Base-by-base conservation (phyloP, 2,329 filamentous ascomycete species). In the Sporothrix mexicana region DNA sequence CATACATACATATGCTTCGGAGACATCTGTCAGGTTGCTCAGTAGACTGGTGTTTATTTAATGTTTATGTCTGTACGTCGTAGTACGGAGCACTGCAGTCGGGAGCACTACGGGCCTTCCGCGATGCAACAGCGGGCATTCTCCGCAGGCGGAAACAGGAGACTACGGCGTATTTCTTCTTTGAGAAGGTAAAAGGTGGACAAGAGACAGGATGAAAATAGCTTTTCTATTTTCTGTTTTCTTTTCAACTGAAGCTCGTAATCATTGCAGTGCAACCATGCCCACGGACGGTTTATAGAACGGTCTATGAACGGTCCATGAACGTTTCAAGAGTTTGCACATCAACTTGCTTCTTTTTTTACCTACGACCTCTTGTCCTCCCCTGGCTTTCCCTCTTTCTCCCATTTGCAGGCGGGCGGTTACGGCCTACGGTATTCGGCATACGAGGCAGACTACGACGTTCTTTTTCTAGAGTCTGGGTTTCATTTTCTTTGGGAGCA, bases 81-180 rank as follows among this genome's bases (percentile, higher is more conserved):
- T n/a, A n/a, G n/a, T 55, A 55, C 51, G 20, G 51, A 55, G 51
- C 12, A 55, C 51, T 4, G 15, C 45, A 47, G 45, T 12, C 45
- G 23, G 13, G 47, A 17, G 51, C 51, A 53, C 51, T 7, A 53
- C 51, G 51, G 51, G 51, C 20, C 25, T 30, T 30, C 13, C 25
- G 23, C 59, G 36, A 45, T 64, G 36, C 41, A 20, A 64, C 59
- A 13, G 41, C 61, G 61, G 61, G 47, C 41, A 13, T 6, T 5
- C n/a, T 25, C 61, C n/a, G 10, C 13, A 13, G 41, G 5, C 36
- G 12, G 36, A n/a, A n/a, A n/a, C n/a, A 36, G 30, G 30, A 5
- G 30, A 36, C 30, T 36, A 36, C 61, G 61, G 61, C 20, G 36
- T 25, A 45, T 66, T 66, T 25, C 61, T 47, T 66, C n/a, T 66